phyloP scores from a whole-genome alignment of 345 rosid genomes.

The Populus davidiana region DNA sequence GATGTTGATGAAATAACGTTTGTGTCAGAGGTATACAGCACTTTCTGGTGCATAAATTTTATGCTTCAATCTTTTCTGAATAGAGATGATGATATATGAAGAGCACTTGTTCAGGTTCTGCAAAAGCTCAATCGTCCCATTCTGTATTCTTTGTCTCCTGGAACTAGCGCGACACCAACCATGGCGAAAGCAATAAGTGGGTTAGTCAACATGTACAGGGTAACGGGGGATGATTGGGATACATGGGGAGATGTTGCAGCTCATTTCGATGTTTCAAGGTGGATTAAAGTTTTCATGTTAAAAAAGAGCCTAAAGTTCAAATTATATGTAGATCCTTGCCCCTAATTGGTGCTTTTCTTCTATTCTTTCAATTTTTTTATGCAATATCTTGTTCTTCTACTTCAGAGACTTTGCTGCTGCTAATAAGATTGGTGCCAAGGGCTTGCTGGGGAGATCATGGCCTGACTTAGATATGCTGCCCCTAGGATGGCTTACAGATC shows the following conservation, averaged over 20 bases:
- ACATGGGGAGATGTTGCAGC: constrained; percentile 71
- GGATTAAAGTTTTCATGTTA: constrained; percentile 9
- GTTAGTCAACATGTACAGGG: constrained; percentile 75
- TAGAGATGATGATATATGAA: constrained; percentile 10
- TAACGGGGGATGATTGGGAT: constrained; percentile 98
- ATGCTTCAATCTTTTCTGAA: constrained; percentile 7
- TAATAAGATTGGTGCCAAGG: constrained; percentile 59
- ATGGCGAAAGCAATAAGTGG: constrained; percentile 71
- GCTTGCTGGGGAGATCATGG: constrained; percentile 78
- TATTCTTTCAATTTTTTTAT: not conserved
- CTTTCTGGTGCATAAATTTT: not conserved
- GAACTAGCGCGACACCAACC: constrained; percentile 71
- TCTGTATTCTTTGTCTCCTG: constrained; percentile 86
- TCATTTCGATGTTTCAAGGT: constrained; percentile 87
- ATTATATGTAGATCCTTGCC: constrained; percentile 2
- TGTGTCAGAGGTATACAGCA: constrained; percentile 58
- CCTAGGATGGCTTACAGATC: constrained; percentile 87
- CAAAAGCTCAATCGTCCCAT: constrained; percentile 65
- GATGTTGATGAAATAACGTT: constrained; percentile 56
- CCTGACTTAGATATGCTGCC: constrained; percentile 95
- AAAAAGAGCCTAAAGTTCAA: constrained; percentile 3
- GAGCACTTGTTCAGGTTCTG: constrained; percentile 52
- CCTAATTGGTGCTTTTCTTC: constrained; percentile 6
- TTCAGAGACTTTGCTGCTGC: constrained; percentile 66
- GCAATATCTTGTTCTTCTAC: constrained; percentile 18